These are phyloP conservation scores for Metarhizium rileyi DNA, from an alignment of 2,329 filamentous ascomycete species.

Conservation along the genomic window DNA sequence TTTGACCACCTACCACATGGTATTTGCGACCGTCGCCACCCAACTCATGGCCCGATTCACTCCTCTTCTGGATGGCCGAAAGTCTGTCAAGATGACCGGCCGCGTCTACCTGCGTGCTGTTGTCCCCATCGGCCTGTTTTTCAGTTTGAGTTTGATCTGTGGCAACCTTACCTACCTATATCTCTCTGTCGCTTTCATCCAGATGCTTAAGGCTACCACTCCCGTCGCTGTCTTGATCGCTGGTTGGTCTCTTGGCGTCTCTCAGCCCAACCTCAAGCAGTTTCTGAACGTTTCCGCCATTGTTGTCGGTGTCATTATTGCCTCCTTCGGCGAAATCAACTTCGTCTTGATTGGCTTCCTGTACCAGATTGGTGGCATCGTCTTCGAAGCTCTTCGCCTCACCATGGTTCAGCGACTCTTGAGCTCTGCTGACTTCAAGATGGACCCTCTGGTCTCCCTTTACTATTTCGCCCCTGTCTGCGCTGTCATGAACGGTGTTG, in stretches of 20 bases:
- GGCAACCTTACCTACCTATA: slow-evolving; percentile 94
- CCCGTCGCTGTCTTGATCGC: slow-evolving; percentile 87
- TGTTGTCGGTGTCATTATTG: slow-evolving; percentile 87
- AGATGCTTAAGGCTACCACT: slow-evolving; percentile 98
- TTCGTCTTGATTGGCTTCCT: slow-evolving; percentile 75
- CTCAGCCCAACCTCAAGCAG: slow-evolving; percentile 73
- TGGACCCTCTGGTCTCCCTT: slow-evolving; percentile 80
- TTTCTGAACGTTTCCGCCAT: slow-evolving; percentile 92
- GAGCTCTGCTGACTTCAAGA: slow-evolving; percentile 79
- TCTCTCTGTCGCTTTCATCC: slow-evolving; percentile 91
- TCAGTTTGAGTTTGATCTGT: slow-evolving; percentile 92
- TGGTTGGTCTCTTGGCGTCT: slow-evolving; percentile 79
- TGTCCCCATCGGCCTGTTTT: slow-evolving; percentile 89
- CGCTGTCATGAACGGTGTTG: slow-evolving; percentile 67
- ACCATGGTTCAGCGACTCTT: slow-evolving; percentile 78
- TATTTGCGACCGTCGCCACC: slow-evolving; percentile 89
- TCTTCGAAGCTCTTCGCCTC: slow-evolving; percentile 74
- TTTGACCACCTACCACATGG: slow-evolving; percentile 91
- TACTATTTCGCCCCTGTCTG: slow-evolving; percentile 87
- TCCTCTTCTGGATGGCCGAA: slow-evolving; percentile 80
- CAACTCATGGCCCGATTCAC: slow-evolving; percentile 89
- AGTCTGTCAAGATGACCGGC: slow-evolving; percentile 95
- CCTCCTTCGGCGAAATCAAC: slow-evolving; percentile 90
- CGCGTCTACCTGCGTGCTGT: slow-evolving; percentile 88
- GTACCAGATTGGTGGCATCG: slow-evolving; percentile 67